Conservation (phyloP, 2,329 filamentous ascomycete species). For the Fusarium liriodendri region DNA sequence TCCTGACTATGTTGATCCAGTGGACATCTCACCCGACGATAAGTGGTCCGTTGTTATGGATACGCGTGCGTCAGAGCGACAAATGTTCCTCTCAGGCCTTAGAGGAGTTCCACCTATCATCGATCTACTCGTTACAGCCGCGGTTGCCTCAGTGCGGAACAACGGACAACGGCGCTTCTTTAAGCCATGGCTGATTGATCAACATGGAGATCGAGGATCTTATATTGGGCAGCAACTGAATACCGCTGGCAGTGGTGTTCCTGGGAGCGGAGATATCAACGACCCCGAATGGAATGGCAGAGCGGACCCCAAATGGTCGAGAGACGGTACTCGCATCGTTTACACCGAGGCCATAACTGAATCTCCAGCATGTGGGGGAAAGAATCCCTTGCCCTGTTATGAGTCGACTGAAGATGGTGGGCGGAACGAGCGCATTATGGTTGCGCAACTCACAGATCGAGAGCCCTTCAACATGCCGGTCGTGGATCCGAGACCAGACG, state of each 20-base stretch:
- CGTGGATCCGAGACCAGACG: not conserved
- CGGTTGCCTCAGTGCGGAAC: not conserved
- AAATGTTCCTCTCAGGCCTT: not conserved
- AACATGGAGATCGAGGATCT: not conserved
- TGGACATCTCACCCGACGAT: not conserved
- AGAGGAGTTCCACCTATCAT: not conserved
- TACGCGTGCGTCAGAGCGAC: not conserved
- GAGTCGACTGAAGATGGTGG: not conserved
- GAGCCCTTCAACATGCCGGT: not conserved
- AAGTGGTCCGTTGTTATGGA: not conserved
- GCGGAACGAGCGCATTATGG: not conserved
- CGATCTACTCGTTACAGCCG: not conserved
- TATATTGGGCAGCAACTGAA: not conserved
- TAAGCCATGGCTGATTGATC: not conserved
- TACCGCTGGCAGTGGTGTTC: not conserved
- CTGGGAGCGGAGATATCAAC: not conserved
- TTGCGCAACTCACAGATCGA: not conserved
- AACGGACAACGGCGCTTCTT: not conserved
- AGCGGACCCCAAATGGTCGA: not conserved
- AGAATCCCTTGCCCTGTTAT: not conserved
- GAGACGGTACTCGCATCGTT: not conserved
- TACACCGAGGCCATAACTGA: not conserved
- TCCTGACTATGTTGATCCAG: not conserved
- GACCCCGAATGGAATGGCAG: not conserved
- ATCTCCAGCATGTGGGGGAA: not conserved